phyloP scores from a whole-genome alignment of 176 grass and related monocot species.

The Rhynchospora breviuscula region DNA sequence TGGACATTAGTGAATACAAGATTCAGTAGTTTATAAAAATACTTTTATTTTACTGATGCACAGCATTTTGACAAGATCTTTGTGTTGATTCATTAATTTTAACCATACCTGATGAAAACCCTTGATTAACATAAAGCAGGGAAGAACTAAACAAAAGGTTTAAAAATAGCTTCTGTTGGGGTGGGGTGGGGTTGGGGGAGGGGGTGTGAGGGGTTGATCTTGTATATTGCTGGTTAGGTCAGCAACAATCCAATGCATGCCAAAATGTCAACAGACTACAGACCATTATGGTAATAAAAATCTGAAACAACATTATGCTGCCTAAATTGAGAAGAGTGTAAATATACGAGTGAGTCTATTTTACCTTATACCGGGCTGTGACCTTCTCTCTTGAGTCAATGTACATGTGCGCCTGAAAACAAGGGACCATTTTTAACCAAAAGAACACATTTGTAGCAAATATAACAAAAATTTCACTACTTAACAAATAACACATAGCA shows the following conservation, averaged over 20 bases:
- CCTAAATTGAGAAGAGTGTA: not conserved
- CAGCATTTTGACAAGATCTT: not conserved
- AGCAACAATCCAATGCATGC: not conserved
- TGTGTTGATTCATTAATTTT: not conserved
- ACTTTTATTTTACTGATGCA: not conserved
- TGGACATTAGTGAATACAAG: not conserved
- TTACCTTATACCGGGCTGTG: constrained; percentile 92
- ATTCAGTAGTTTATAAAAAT: not conserved
- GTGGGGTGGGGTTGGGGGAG: not conserved
- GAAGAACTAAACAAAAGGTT: not conserved
- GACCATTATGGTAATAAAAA: not conserved
- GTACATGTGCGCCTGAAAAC: constrained; percentile 66
- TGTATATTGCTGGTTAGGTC: not conserved
- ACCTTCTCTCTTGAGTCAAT: constrained; percentile 87
- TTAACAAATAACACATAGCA: not conserved
- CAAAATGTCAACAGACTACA: not conserved
- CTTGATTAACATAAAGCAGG: not conserved
- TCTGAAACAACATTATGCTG: not conserved
- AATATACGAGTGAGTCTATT: not conserved
- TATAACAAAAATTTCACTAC: not conserved
- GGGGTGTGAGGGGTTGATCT: not conserved
- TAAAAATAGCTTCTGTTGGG: not conserved
- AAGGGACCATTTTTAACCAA: constrained; percentile 17
- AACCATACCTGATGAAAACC: not conserved
- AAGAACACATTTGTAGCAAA: not conserved